Base-by-base conservation (phyloP, 495 filamentous ascomycete species). In the Xylaria castorea region DNA sequence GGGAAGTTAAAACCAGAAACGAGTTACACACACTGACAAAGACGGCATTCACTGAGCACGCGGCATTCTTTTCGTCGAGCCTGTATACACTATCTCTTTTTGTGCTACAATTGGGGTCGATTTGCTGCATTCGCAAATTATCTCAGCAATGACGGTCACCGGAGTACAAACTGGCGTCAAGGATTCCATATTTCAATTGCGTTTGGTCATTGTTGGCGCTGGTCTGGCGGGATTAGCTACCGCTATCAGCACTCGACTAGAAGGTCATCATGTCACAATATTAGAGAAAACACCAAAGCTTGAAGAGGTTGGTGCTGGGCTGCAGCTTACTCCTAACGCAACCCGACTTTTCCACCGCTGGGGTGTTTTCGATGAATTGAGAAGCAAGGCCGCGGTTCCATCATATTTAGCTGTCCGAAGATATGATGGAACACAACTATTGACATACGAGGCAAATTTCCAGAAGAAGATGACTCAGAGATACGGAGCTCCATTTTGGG, bases 311-410 rank as follows among this genome's bases (percentile, higher is more conserved):
- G 80, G 78, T 25, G 87, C 87, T 9, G 87, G 88, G 1, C 79
- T 90, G 0, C 88, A 90, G 75, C 82, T 90, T 64, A 89, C 87
- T 1, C 88, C 88, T 5, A 90, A 90, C 75, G 85, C 85, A 25
- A 86, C 83, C 3, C 83, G 84, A 20, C 81, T 90, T 0, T 83
- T 90, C 66, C 76, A 82, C 32, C 77, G 84, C 75, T 92, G 89
- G 87, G 80, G 84, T 8, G 81, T 91, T 1, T 80, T 81, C 14
- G 75, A 83, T 5, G 78, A 79, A 8, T 73, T 91, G 25, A 78
- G 81, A 73, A 79, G 80, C 25, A 76, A 82, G 27, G 88, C 87
- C 16, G 85, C 87, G 0, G 81, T 85, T 65, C 89, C 89, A 1
- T 82, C 81, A 1, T 79, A 83, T 34, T 81, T 91, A 46, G 86